Evolutionary conservation across 306 rosid species (phyloP).

Genomic region (Quercus ilex): DNA sequence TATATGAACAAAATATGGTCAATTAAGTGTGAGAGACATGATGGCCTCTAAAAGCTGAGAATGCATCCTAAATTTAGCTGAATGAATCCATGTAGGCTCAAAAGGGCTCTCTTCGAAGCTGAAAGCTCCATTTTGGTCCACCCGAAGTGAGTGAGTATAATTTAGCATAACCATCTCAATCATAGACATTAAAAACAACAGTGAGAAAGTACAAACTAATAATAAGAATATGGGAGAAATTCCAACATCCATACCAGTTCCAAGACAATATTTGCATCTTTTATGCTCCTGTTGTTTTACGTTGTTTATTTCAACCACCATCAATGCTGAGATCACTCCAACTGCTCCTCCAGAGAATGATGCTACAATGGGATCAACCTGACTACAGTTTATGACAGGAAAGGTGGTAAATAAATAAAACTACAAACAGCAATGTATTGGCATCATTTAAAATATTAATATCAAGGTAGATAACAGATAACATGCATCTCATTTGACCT

Average conservation of each 20-base stretch:
- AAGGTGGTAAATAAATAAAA: constrained; percentile 12
- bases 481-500: constrained; percentile 1
- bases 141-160: neutral
- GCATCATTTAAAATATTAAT: constrained; percentile 9
- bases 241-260: constrained; percentile 67
- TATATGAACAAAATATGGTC: too few species aligned
- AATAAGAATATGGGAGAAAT: neutral
- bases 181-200: neutral
- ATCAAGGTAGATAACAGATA: constrained; percentile 7
- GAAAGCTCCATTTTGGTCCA: neutral
- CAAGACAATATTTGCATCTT: constrained; percentile 96
- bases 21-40: too few species aligned
- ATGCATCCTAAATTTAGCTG: too few species aligned
- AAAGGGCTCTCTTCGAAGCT: too few species aligned
- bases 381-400: constrained; percentile 49
- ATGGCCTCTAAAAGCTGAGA: too few species aligned
- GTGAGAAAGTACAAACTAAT: neutral
- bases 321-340: constrained; percentile 90
- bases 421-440: neutral
- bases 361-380: constrained; percentile 98
- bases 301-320: constrained; percentile 97
- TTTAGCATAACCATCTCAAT: constrained; percentile 1
- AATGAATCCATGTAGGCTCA: too few species aligned
- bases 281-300: constrained; percentile 94
- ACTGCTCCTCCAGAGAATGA: constrained; percentile 99